Base-by-base conservation (phyloP, 2,329 filamentous ascomycete genomes). In the Aspergillus caelatus region DNA sequence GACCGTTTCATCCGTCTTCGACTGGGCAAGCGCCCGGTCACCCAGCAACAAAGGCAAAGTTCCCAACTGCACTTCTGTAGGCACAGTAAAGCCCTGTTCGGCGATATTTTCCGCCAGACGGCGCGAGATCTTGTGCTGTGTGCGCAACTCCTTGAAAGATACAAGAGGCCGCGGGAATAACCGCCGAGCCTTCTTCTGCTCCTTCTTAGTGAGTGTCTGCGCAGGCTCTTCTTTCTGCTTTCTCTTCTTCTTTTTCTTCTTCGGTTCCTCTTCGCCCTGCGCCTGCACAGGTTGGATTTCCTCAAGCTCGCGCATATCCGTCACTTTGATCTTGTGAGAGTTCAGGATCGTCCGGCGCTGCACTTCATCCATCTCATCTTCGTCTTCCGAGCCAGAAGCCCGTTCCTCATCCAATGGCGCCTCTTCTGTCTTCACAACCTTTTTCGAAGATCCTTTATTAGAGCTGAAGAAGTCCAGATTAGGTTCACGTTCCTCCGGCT, bases 31-130 rank as follows among this genome's bases (percentile, higher is more conserved):
- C 0, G 85, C 63, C 10, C 62, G 64, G 55, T 85, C 61, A 77
- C 80, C 65, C 34, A 98, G 80, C 41, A 98, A 81, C 53, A 98
- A 79, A 32, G 95, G 94, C 67, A 99, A 79, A 71, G 89, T 90
- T 4, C 88, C 94, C 78, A 98, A 86, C 76, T 99, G 95, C 14
- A 99, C 94, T 78, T 98, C 94, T 0, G 95, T 99, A 14, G 95
- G 95, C 62, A 93, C 83, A 41, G 86, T 88, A 75, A 96, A 99
- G 12, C 91, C 93, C 79, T 98, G 92, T n/a, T 87, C 85, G 16
- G 86, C 83, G 34, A 99, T 82, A 72, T 99, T 99, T 64, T 91
- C 87, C 2, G 88, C 88, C 52, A 99, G 79, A 48, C 89, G 85
- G 46, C 85, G 82, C 4, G 92, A 91, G 48, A 97, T 87, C n/a